These are phyloP conservation scores for Starmerella khaoyaiensis DNA, from an alignment of 805 yeast species.

Conservation along the genomic window DNA sequence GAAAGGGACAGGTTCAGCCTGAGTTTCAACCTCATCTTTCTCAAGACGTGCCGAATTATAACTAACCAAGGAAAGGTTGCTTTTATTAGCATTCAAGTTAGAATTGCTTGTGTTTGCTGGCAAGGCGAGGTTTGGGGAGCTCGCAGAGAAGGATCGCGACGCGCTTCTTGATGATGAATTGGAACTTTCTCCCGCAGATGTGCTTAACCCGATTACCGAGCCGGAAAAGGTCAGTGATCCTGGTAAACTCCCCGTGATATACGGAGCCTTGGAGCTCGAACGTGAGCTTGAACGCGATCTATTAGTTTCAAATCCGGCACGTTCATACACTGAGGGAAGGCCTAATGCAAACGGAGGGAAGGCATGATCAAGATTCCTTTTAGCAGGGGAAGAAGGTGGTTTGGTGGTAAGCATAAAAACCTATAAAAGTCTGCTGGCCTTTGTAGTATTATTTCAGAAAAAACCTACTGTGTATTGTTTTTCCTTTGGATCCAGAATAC, in stretches of 20 bases:
- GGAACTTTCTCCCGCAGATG: too few relatives aligned
- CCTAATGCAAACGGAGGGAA: conserved; percentile 32
- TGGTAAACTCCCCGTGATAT: conserved; percentile 1
- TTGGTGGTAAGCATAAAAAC: conserved; percentile 3
- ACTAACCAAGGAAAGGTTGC: background rate
- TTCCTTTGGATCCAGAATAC: too few relatives aligned
- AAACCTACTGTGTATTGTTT: too few relatives aligned
- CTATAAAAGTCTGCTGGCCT: too few relatives aligned
- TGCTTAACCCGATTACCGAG: conserved; percentile 1
- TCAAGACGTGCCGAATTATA: background rate
- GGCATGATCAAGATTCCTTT: conserved; percentile 27
- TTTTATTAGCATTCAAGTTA: background rate
- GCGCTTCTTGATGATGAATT: too few relatives aligned
- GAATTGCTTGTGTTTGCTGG: background rate
- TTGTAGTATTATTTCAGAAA: too few relatives aligned
- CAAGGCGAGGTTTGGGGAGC: background rate
- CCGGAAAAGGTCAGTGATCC: conserved; percentile 3
- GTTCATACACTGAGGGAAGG: conserved; percentile 30
- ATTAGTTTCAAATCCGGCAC: conserved; percentile 33
- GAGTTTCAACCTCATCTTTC: background rate
- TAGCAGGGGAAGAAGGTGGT: conserved; percentile 7
- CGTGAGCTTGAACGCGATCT: conserved; percentile 16
- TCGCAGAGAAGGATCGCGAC: too few relatives aligned
- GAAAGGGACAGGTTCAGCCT: background rate
- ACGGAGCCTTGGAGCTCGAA: conserved; percentile 5